Evolutionary conservation across 164 flowering plant species (phyloP).

Genomic region (Kingdonia uniflora): DNA sequence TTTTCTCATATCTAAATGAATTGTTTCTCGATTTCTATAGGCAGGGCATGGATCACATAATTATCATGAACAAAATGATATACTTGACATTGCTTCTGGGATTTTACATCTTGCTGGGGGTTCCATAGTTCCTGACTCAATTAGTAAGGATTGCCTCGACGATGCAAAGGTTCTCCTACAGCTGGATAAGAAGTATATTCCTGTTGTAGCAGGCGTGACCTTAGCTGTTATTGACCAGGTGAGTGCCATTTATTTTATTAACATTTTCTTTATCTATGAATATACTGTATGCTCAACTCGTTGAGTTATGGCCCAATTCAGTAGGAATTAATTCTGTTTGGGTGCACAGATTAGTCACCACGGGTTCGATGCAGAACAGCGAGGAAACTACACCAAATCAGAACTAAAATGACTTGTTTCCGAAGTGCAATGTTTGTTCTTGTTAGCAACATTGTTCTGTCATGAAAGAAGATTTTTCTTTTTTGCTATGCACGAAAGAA

Average conservation of each 20-base stretch:
- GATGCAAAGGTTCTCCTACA: slow-evolving; percentile 73
- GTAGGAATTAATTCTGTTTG: too few relatives aligned
- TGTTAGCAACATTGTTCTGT: too few relatives aligned
- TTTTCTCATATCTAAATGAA: background rate
- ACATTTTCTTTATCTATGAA: background rate
- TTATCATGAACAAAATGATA: slow-evolving; percentile 19
- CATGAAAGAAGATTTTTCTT: too few relatives aligned
- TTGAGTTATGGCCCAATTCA: too few relatives aligned
- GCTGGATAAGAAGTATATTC: slow-evolving; percentile 85
- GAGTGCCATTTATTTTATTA: background rate
- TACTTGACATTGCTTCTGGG: slow-evolving; percentile 74
- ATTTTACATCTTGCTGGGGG: slow-evolving; percentile 55
- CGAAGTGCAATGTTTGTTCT: too few relatives aligned
- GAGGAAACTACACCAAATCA: too few relatives aligned
- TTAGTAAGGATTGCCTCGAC: slow-evolving; percentile 50
- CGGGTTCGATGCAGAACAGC: too few relatives aligned
- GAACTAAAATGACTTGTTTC: too few relatives aligned
- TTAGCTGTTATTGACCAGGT: slow-evolving; percentile 90
- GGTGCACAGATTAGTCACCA: too few relatives aligned
- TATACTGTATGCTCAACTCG: too few relatives aligned
- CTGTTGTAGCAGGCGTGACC: slow-evolving; percentile 55
- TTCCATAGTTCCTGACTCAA: slow-evolving; percentile 64
- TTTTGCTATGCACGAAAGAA: too few relatives aligned
- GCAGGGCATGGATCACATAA: slow-evolving; percentile 13
- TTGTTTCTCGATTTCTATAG: slow-evolving; percentile 22